These are phyloP conservation scores for Isochrysis galbana DNA, from an alignment of 78 protist species.

Conservation along the genomic window DNA sequence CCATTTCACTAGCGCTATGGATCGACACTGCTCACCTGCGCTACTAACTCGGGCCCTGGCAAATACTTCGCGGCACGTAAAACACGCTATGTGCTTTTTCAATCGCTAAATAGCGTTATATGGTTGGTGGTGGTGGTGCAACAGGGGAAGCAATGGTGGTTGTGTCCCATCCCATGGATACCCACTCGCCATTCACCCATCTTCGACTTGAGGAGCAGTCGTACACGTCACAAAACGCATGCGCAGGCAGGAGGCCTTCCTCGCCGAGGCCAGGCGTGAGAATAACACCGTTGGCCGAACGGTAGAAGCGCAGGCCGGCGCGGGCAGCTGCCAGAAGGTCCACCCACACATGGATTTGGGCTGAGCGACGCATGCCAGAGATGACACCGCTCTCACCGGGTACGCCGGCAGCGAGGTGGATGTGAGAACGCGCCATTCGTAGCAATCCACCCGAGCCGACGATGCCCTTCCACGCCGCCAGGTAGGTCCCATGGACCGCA, in stretches of 20 bases:
- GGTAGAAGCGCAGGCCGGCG: slow-evolving; percentile 51
- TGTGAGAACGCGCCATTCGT: slow-evolving; percentile 58
- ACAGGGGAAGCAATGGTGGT: too few relatives aligned
- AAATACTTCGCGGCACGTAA: too few relatives aligned
- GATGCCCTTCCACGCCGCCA: not conserved
- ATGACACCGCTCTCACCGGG: slow-evolving; percentile 57
- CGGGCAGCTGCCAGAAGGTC: slow-evolving; percentile 26
- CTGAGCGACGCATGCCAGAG: slow-evolving; percentile 60
- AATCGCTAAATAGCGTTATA: too few relatives aligned
- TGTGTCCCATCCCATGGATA: too few relatives aligned
- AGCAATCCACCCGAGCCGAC: slow-evolving; percentile 35
- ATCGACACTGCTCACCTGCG: too few relatives aligned
- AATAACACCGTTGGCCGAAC: slow-evolving; percentile 51
- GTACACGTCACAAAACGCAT: too few relatives aligned
- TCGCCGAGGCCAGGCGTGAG: slow-evolving; percentile 48
- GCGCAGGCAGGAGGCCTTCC: slow-evolving; percentile 23
- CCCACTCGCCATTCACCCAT: too few relatives aligned
- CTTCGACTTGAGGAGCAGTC: too few relatives aligned
- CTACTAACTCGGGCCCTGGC: too few relatives aligned
- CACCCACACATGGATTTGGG: slow-evolving; percentile 44
- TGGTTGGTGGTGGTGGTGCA: too few relatives aligned
- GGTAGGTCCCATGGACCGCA: slow-evolving; percentile 70
- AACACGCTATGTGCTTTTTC: too few relatives aligned
- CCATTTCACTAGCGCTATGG: too few relatives aligned
- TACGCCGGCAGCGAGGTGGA: slow-evolving; percentile 61